Base-by-base conservation (phyloP, 2,329 filamentous ascomycete species). In the Alternaria conjuncta region DNA sequence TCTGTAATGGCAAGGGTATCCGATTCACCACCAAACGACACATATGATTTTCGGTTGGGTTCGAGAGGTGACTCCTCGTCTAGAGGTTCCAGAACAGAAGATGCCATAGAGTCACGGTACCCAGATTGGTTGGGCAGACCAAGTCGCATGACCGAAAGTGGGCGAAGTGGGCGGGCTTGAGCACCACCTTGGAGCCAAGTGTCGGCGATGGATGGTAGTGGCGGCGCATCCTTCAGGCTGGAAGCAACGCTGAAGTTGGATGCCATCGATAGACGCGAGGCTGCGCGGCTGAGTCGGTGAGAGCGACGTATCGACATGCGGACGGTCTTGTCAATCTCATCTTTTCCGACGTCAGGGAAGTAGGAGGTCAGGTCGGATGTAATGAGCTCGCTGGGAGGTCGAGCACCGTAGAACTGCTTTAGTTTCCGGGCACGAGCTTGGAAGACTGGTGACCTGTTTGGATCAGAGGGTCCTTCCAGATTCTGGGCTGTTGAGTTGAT, bases 311-410 rank as follows among this genome's bases (percentile, higher is more conserved):
- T 91, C 1, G 95, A 97, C 81, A 97, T 88, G 53, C 96, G 92
- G 66, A 97, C 94, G 0, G 96, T 98, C 71, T 94, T 92, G 79
- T 98, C 96, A 77, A 99, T 97, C 72, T 97, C 93, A 77, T 97
- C 94, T 60, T 93, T 90, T 54, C 94, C 90, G 74, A 98, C 95
- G 75, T 97, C 94, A 0, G 96, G 96, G 85, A 99, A 99, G 84
- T 98, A 99, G 0, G 94, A 97, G 2, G 93, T 96, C 63, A 99
- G 84, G 77, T 99, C 96, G 21, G 96, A 97, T 25, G 95, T 95
- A 76, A 99, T 99, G 78, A 99, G 88, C 83, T 99, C 96, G 82
- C 95, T 98, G 2, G 96, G 96, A 18, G 96, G 96, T 71, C 96
- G 87, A 68, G 96, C 90, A 32, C 95, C 95, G 73, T 96, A 96